These are phyloP conservation scores for Aspergillus sp. DNA, from an alignment of 2,329 filamentous ascomycete genomes.

Conservation along the genomic window DNA sequence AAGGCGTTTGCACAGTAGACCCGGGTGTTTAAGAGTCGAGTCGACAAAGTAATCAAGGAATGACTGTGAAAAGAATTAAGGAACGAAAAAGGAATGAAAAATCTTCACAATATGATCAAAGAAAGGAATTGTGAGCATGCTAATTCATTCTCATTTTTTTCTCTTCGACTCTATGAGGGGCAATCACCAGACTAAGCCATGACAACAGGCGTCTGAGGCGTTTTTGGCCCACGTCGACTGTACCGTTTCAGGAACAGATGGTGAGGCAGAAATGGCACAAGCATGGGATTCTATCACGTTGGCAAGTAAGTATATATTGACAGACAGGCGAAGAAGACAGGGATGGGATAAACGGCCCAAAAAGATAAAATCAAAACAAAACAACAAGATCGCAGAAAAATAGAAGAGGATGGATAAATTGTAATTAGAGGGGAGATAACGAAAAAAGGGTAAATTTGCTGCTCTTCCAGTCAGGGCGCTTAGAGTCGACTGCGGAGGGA, in stretches of 20 bases:
- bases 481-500: not conserved
- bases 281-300: not conserved
- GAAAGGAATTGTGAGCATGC: constrained; percentile 6
- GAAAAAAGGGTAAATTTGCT: not conserved
- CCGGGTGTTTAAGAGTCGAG: not conserved
- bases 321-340: not conserved
- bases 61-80: not conserved
- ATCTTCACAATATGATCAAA: not conserved
- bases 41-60: constrained; percentile 1
- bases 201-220: constrained; percentile 15
- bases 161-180: not conserved
- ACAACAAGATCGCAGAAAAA: not conserved
- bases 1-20: not conserved
- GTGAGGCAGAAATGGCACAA: constrained; percentile 18
- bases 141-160: constrained; percentile 7
- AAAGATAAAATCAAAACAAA: not conserved
- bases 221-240: constrained; percentile 8
- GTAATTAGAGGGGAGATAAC: not conserved
- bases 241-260: constrained; percentile 21
- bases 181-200: constrained; percentile 11
- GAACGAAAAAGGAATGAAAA: constrained; percentile 1
- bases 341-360: not conserved
- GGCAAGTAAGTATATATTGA: not conserved
- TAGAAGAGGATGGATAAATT: not conserved
- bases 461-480: constrained; percentile 1